A percentile compares a stretch with the other conserved stretches of the same genome.
These are phyloP conservation scores for Xylaria castorea DNA, from an alignment of 495 filamentous ascomycete species.

Conservation along the genomic window DNA sequence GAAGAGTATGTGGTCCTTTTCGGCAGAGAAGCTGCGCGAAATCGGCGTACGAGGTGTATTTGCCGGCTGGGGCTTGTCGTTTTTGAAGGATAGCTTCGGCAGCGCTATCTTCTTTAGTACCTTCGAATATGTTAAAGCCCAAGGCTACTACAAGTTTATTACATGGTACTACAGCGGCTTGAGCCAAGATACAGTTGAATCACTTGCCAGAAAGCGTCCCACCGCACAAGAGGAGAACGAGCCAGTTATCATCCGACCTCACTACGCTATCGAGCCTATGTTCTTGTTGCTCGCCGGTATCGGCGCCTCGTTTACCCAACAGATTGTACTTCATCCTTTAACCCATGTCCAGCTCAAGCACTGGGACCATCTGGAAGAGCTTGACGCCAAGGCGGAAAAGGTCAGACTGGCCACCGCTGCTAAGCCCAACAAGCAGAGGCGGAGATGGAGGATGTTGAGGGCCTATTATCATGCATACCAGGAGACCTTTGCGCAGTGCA, in stretches of 20 bases:
- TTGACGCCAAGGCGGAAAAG: constrained; percentile 68
- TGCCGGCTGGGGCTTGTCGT: constrained; percentile 78
- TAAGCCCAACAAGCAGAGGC: constrained; percentile 37
- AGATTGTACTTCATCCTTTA: constrained; percentile 79
- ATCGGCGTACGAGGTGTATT: constrained; percentile 85
- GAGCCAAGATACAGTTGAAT: constrained; percentile 49
- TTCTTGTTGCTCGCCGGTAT: constrained; percentile 82
- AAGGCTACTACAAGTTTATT: constrained; percentile 82
- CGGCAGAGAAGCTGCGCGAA: constrained; percentile 71
- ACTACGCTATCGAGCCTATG: constrained; percentile 83
- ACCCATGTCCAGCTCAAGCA: constrained; percentile 77
- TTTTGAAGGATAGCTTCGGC: constrained; percentile 82
- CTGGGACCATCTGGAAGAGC: constrained; percentile 76
- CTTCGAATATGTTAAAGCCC: constrained; percentile 88
- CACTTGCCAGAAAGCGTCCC: constrained; percentile 50
- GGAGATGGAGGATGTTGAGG: constrained; percentile 60
- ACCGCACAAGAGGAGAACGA: constrained; percentile 34
- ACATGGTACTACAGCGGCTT: constrained; percentile 76
- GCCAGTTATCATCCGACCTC: constrained; percentile 72
- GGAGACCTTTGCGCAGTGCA: constrained; percentile 75
- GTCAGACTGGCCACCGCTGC: constrained; percentile 39
- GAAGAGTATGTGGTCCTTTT: constrained; percentile 84
- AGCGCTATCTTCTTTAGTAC: constrained; percentile 83
- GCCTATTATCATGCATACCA: constrained; percentile 78
- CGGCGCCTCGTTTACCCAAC: constrained; percentile 76